Evolutionary conservation across 1,284 basidiomycete genomes (phyloP).

Genomic region (Leccinum pachyderme): DNA sequence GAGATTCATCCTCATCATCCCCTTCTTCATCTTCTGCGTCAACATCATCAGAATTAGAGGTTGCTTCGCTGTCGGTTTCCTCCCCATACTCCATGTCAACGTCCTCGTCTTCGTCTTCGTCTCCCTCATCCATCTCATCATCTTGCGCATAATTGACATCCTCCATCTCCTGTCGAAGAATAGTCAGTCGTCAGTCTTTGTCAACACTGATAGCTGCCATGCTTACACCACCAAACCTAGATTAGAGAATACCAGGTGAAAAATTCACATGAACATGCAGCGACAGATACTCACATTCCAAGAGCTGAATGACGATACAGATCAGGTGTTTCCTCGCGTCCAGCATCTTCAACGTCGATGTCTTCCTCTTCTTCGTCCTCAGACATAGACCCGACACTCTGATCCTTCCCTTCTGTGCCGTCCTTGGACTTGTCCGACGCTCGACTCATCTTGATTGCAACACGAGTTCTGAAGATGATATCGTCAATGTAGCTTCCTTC

Average conservation of each 20-base stretch:
- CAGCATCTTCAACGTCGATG: conserved; percentile 42
- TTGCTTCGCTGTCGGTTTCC: conserved; percentile 77
- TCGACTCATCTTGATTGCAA: conserved; percentile 96
- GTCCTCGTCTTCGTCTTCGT: conserved; percentile 77
- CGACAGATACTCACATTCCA: conserved; percentile 72
- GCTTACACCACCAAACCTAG: conserved; percentile 78
- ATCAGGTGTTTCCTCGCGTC: conserved; percentile 84
- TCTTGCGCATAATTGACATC: conserved; percentile 66
- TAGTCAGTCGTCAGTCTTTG: conserved; percentile 10
- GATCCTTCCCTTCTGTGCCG: conserved; percentile 48
- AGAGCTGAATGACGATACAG: conserved; percentile 96
- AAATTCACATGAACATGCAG: background rate
- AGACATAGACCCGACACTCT: conserved; percentile 55
- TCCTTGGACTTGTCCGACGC: conserved; percentile 72
- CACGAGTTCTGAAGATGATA: conserved; percentile 67
- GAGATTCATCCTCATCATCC: conserved; percentile 57
- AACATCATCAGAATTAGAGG: conserved; percentile 68
- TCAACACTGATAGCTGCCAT: background rate
- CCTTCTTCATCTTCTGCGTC: conserved; percentile 59
- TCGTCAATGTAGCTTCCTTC: conserved; percentile 5
- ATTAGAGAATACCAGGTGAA: conserved; percentile 2
- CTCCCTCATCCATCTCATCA: conserved; percentile 80
- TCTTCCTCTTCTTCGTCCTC: conserved; percentile 67
- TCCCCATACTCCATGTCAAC: conserved; percentile 87
- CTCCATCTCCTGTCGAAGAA: conserved; percentile 70